Conservation (phyloP, 345 rosid species). For the Cardiospermum halicacabum region DNA sequence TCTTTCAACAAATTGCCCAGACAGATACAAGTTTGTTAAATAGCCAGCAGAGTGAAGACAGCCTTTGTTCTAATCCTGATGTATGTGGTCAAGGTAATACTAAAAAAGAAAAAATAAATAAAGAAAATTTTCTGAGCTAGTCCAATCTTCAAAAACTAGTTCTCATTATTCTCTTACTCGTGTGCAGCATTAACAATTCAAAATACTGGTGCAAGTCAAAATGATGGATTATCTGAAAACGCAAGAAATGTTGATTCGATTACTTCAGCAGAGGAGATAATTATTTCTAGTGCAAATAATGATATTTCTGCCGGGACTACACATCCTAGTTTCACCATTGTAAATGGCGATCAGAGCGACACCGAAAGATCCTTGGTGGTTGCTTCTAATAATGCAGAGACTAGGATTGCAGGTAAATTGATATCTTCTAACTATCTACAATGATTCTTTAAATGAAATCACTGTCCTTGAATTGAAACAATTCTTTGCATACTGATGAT, state of each 20-base stretch:
- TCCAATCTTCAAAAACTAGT: constrained; percentile 12
- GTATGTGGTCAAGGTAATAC: constrained; percentile 20
- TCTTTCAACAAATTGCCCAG: constrained; percentile 22
- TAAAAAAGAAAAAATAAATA: background rate
- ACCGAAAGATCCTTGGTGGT: constrained; percentile 18
- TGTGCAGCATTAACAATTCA: constrained; percentile 9
- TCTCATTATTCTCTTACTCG: constrained; percentile 11
- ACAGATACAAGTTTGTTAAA: constrained; percentile 16
- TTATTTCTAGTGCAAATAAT: constrained; percentile 7
- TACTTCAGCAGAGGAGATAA: constrained; percentile 7
- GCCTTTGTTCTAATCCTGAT: constrained; percentile 19
- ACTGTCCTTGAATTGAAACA: background rate
- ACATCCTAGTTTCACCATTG: constrained; percentile 15
- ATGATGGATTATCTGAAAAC: constrained; percentile 20
- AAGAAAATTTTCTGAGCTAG: constrained; percentile 16
- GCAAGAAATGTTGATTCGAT: constrained; percentile 15
- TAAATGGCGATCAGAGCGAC: constrained; percentile 11
- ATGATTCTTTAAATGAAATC: background rate
- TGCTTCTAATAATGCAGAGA: constrained; percentile 12
- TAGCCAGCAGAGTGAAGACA: constrained; percentile 16
- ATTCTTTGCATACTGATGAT: constrained; percentile 3
- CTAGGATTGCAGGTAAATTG: constrained; percentile 4
- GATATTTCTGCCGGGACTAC: constrained; percentile 6
- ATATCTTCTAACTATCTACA: background rate
- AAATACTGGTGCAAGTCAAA: constrained; percentile 21